phyloP scores from a whole-genome alignment of 2,329 filamentous ascomycete species.

The Lachnellula arida region DNA sequence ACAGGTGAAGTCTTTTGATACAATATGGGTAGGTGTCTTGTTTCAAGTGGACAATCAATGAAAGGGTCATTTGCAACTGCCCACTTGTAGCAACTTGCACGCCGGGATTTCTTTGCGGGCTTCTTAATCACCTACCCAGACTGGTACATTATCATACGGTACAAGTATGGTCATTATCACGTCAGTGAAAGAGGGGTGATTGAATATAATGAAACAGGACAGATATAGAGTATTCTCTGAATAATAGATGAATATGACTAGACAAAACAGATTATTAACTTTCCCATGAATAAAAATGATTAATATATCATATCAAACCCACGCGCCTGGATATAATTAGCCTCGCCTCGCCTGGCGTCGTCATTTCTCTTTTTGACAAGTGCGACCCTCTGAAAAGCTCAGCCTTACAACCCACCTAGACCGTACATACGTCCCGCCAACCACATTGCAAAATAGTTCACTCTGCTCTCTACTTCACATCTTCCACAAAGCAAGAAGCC shows the following conservation, averaged over 20 bases:
- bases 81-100: neutral
- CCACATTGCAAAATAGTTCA: neutral
- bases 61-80: neutral
- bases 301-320: neutral
- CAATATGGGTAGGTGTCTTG: too few species aligned
- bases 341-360: slow-evolving; percentile 13
- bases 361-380: slow-evolving; percentile 8
- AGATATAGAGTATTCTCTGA: neutral
- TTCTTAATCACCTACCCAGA: too few species aligned
- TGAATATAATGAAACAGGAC: too few species aligned
- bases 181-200: too few species aligned
- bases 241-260: neutral
- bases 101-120: too few species aligned
- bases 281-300: too few species aligned
- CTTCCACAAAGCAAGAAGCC: neutral
- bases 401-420: slow-evolving; percentile 6
- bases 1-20: neutral
- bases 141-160: too few species aligned
- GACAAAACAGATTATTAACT: too few species aligned
- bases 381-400: slow-evolving; percentile 7
- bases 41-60: neutral
- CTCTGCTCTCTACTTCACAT: neutral
- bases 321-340: slow-evolving; percentile 2
- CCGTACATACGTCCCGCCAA: neutral
- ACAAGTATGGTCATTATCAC: too few species aligned